Percentiles rank a stretch among this genome's conserved stretches.
Conservation (phyloP, 495 filamentous ascomycete species). For the Talaromyces nanjingensis region DNA sequence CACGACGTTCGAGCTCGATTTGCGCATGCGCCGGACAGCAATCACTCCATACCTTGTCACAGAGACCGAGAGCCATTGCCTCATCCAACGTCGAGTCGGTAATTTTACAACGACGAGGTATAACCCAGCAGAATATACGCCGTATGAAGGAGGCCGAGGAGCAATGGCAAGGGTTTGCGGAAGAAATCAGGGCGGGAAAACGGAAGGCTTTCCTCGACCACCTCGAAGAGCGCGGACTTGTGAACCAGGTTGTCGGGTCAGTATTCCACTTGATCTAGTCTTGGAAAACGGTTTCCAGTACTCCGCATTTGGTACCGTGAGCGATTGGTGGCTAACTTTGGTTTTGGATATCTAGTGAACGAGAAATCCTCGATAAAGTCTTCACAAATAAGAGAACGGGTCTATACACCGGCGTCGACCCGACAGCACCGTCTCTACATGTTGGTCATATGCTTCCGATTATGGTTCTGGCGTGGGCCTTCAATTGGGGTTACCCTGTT, state of each 20-base stretch:
- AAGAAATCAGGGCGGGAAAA: slow-evolving; percentile 53
- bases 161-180: slow-evolving; percentile 50
- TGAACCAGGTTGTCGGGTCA: slow-evolving; percentile 80
- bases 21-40: slow-evolving; percentile 5
- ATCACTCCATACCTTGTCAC: background rate
- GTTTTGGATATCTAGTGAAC: slow-evolving; percentile 31
- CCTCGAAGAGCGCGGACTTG: slow-evolving; percentile 71
- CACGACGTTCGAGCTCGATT: background rate
- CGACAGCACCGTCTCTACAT: slow-evolving; percentile 85
- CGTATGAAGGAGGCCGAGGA: slow-evolving; percentile 48
- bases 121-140: slow-evolving; percentile 40
- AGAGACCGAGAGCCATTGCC: background rate
- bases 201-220: slow-evolving; percentile 56
- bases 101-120: slow-evolving; percentile 33
- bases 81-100: background rate
- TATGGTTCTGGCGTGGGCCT: slow-evolving; percentile 93
- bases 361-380: slow-evolving; percentile 60
- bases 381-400: slow-evolving; percentile 65
- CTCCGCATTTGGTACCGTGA: background rate
- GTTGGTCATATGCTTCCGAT: slow-evolving; percentile 88
- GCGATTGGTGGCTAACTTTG: slow-evolving; percentile 8
- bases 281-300: background rate
- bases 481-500: slow-evolving; percentile 70
- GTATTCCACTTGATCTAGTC: slow-evolving; percentile 12
- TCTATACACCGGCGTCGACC: slow-evolving; percentile 86